These are phyloP conservation scores for Diacronema lutheri DNA, from an alignment of 78 protist genomes.

Conservation along the genomic window DNA sequence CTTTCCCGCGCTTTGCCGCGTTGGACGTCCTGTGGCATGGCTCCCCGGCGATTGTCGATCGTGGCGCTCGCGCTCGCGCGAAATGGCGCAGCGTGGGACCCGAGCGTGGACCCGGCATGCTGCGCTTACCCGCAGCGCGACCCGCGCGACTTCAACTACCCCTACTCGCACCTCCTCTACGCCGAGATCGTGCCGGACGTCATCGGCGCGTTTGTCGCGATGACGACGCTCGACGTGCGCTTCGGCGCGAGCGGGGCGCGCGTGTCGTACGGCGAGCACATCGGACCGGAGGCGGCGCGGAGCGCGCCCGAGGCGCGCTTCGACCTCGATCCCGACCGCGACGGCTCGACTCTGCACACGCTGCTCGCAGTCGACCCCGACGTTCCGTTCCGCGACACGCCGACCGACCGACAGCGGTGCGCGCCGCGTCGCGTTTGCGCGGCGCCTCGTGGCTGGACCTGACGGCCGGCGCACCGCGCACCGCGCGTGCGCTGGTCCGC, in stretches of 20 bases:
- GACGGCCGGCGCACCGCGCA: no score
- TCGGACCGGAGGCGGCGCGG: not conserved
- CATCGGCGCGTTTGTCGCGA: not conserved
- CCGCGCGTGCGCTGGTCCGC: no score
- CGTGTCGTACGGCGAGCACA: not conserved
- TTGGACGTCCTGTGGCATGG: not conserved
- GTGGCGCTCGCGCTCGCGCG: no score
- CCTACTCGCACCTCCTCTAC: slow-evolving; percentile 12
- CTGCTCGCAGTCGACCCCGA: not conserved
- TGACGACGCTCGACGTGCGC: not conserved
- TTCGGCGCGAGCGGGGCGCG: not conserved
- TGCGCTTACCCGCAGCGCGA: slow-evolving; percentile 11
- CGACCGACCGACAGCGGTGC: not conserved
- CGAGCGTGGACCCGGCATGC: not conserved
- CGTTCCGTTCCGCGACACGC: not conserved
- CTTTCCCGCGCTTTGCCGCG: no score
- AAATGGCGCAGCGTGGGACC: no score
- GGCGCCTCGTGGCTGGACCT: no score
- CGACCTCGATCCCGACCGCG: not conserved
- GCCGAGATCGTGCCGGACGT: not conserved
- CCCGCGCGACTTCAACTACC: slow-evolving; percentile 6
- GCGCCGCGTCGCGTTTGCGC: no score
- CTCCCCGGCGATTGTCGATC: no score
- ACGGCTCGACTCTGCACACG: not conserved
- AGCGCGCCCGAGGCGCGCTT: not conserved